Evolutionary conservation across 2,329 filamentous ascomycete species (phyloP).

Genomic region (Ilyonectria mors-panacis): DNA sequence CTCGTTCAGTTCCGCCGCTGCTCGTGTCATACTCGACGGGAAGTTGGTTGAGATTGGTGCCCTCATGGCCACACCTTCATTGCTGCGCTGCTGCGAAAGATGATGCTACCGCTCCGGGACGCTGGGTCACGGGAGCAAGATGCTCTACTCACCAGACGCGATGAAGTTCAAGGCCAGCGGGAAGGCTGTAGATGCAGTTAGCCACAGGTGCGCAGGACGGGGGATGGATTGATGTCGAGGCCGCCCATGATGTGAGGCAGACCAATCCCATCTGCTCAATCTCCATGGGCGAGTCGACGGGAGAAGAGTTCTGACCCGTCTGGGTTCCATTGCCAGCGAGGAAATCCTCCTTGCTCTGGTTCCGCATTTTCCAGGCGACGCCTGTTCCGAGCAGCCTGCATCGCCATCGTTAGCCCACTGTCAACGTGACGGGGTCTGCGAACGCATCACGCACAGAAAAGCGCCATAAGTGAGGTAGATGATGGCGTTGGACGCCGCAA

Average conservation of each 20-base stretch:
- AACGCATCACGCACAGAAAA: conserved; percentile 74
- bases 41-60: conserved; percentile 25
- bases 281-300: conserved; percentile 19
- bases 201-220: conserved; percentile 26
- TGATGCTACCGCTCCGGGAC: conserved; percentile 75
- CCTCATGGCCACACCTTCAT: conserved; percentile 8
- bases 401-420: conserved; percentile 34
- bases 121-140: conserved; percentile 39
- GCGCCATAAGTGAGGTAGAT: conserved; percentile 84
- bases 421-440: not conserved
- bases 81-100: not conserved
- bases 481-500: conserved; percentile 84
- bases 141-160: conserved; percentile 86
- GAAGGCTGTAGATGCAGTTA: conserved; percentile 70
- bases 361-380: conserved; percentile 70
- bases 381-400: conserved; percentile 74
- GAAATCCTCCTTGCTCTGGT: conserved; percentile 79
- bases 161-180: conserved; percentile 91
- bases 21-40: conserved; percentile 36
- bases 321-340: conserved; percentile 85
- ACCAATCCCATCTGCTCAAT: conserved; percentile 11
- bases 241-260: conserved; percentile 11
- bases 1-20: conserved; percentile 45
- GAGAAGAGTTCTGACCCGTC: conserved; percentile 74
- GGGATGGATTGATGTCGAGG: not conserved